A percentile compares a stretch with the other conserved stretches of the same genome.
These are phyloP conservation scores for Wickerhamiella cacticola DNA, from an alignment of 805 yeast genomes.

Conservation along the genomic window DNA sequence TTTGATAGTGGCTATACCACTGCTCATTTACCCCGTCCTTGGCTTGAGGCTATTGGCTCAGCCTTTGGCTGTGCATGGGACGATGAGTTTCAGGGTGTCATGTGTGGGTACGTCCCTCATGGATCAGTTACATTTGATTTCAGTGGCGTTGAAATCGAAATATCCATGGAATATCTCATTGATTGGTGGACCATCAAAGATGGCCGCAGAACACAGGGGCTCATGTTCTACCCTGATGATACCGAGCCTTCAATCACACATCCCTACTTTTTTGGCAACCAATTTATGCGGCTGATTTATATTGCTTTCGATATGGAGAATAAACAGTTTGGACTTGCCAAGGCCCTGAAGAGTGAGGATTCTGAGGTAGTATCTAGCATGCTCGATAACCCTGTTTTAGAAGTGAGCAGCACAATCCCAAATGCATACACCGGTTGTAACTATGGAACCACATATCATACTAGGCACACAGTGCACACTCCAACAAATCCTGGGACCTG, in stretches of 20 bases:
- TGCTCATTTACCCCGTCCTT: not conserved
- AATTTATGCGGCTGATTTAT: not conserved
- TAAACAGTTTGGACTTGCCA: not conserved
- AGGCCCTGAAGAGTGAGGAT: not conserved
- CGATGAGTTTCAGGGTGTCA: slow-evolving; percentile 18
- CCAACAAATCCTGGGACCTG: not conserved
- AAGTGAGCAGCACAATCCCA: not conserved
- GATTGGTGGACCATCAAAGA: not conserved
- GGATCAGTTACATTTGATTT: slow-evolving; percentile 14
- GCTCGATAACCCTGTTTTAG: not conserved
- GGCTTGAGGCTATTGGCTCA: slow-evolving; percentile 17
- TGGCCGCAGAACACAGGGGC: not conserved
- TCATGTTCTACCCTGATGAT: not conserved
- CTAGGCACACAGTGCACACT: not conserved
- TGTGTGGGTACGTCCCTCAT: slow-evolving; percentile 5
- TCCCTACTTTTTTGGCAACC: not conserved
- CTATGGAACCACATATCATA: not conserved
- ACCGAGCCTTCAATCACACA: not conserved
- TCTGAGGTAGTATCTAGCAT: not conserved
- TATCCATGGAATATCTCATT: not conserved
- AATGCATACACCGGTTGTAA: not conserved
- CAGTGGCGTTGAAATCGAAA: slow-evolving; percentile 14
- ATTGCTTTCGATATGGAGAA: not conserved
- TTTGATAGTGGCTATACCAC: slow-evolving; percentile 3
- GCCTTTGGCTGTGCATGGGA: slow-evolving; percentile 33